Base-by-base conservation (phyloP, 2,329 filamentous ascomycete species). In the Diaporthe destruens region DNA sequence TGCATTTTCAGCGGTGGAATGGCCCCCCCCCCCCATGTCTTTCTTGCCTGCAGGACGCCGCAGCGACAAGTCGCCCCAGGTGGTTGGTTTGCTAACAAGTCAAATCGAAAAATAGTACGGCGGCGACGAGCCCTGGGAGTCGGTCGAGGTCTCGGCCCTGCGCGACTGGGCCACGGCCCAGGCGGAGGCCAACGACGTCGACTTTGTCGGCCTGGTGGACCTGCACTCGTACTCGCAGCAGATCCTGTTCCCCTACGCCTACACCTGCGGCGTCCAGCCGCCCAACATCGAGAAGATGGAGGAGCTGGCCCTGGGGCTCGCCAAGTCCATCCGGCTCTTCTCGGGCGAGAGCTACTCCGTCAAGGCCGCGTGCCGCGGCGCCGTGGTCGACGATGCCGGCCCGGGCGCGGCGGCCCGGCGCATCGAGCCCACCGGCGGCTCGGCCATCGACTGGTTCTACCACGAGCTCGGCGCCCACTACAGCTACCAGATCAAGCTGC, bases 171-270 rank as follows among this genome's bases (percentile, higher is more conserved):
- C 94, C 0, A 89, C 87, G 77, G 96, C 94, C 78, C 88, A 97
- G 81, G 94, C 92, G 0, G 85, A 88, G 9, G 86, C 90, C 76
- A 89, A 92, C 79, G 91, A 92, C 71, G 90, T 92, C 67, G 87
- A 92, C 20, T 94, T 98, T 76, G 89, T 95, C n/a, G 94, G 92
- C 3, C 92, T 97, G 75, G 80, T 98, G 56, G 96, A 99, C 80
- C 87, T 98, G 34, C 96, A 99, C 82, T 96, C 94, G 1, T 99
- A 98, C 81, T 97, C 94, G 0, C 95, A 99, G 83, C 93, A 98
- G 82, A 92, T 99, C 29, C 87, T 98, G 11, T 98, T 96, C 80
- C 96, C 96, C 0, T 98, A 95, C 80, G 92, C 93, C 6, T 98
- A 94, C 82, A 94, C 93, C 16, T 99, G 96, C 85, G 84, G 86